Evolutionary conservation across 2,329 filamentous ascomycete genomes (phyloP).

Genomic region (Calonectria crousiana): DNA sequence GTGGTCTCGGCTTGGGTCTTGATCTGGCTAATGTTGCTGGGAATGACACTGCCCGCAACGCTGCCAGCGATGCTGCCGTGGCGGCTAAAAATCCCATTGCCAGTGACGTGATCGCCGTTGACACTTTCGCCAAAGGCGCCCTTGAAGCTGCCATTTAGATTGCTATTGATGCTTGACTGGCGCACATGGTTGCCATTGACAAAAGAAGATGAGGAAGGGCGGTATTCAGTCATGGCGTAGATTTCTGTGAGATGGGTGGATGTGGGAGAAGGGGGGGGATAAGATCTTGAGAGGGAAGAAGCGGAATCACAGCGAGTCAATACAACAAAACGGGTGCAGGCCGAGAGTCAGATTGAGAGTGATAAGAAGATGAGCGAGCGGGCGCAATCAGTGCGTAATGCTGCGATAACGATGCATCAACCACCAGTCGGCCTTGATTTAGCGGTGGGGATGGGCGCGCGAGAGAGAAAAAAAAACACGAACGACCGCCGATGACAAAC

Average conservation of each 20-base stretch:
- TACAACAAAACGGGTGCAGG: not conserved
- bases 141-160: not conserved
- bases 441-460: not conserved
- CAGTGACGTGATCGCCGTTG: not conserved
- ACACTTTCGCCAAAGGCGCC: not conserved
- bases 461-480: not conserved
- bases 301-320: not conserved
- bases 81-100: not conserved
- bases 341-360: not conserved
- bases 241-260: not conserved
- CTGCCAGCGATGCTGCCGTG: conserved; percentile 16
- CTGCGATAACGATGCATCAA: conserved; percentile 21
- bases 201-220: conserved; percentile 15
- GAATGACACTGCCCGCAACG: conserved; percentile 3
- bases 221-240: conserved; percentile 19
- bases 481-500: not conserved
- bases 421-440: not conserved
- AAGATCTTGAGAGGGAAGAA: conserved; percentile 12
- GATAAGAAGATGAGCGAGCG: conserved; percentile 5
- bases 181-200: conserved; percentile 14
- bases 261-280: conserved; percentile 6
- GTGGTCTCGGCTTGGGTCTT: conserved; percentile 39
- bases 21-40: conserved; percentile 25
- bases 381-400: conserved; percentile 23
- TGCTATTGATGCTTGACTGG: conserved; percentile 12